Evolutionary conservation across 805 yeast genomes (phyloP).

Genomic region (Ogataea salicorniae): DNA sequence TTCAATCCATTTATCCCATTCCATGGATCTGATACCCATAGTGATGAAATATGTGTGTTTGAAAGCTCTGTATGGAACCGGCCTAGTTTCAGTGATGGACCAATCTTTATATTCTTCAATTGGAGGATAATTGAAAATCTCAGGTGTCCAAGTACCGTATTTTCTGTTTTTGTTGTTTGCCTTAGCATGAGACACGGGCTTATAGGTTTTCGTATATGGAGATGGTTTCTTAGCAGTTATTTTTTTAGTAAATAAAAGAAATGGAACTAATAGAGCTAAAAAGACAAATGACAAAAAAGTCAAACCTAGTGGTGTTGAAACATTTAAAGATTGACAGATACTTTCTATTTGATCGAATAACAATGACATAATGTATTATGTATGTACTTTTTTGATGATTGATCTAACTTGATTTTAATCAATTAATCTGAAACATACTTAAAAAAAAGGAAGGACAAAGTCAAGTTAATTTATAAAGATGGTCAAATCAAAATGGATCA

Average conservation of each 20-base stretch:
- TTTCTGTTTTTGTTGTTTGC: conserved; percentile 43
- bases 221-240: conserved; percentile 1
- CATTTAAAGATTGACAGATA: conserved; percentile 3
- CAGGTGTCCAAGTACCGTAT: conserved; percentile 51
- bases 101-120: conserved; percentile 46
- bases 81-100: conserved; percentile 45
- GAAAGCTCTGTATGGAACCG: conserved; percentile 64
- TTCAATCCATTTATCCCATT: conserved; percentile 60
- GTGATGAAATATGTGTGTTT: conserved; percentile 59
- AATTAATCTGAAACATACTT: neutral
- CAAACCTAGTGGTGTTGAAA: conserved; percentile 7
- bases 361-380: conserved; percentile 8
- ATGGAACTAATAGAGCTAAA: conserved; percentile 3
- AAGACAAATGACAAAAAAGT: conserved; percentile 5
- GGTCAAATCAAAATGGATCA: neutral
- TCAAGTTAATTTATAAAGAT: neutral
- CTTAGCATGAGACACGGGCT: conserved; percentile 29
- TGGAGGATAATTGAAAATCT: conserved; percentile 42
- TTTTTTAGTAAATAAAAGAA: conserved; percentile 1
- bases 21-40: conserved; percentile 66
- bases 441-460: neutral
- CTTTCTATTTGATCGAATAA: conserved; percentile 5
- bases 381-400: neutral
- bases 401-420: neutral
- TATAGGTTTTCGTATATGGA: conserved; percentile 15